Percentiles rank a stretch among this genome's conserved stretches.
Evolutionary conservation across 768 basidiomycete species (phyloP).

Genomic region (Suillus plorans): DNA sequence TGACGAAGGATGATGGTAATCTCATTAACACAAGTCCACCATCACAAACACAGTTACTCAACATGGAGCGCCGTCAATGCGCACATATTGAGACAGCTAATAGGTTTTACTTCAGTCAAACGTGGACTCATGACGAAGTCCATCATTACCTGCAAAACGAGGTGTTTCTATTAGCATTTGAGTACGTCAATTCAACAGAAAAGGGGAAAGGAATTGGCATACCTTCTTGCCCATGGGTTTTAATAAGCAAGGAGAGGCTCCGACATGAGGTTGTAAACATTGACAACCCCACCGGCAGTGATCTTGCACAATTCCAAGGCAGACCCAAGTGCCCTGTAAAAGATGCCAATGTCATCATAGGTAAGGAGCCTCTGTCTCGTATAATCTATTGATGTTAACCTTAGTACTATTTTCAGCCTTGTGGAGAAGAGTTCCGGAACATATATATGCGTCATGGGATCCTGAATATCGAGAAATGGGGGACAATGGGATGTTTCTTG

Average conservation of each 20-base stretch:
- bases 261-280: not conserved
- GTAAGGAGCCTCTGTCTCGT: not conserved
- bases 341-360: slow-evolving; percentile 3
- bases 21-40: not conserved
- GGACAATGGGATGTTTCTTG: not conserved
- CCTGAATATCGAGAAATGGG: not conserved
- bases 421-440: not conserved
- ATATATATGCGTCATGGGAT: slow-evolving; percentile 6
- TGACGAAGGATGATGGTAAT: not conserved
- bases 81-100: not conserved
- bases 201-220: slow-evolving; percentile 2
- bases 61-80: not conserved
- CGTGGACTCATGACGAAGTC: not conserved
- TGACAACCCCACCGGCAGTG: not conserved
- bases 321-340: not conserved
- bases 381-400: not conserved
- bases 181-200: not conserved
- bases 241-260: slow-evolving; percentile 8
- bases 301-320: slow-evolving; percentile 4
- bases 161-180: not conserved
- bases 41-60: not conserved
- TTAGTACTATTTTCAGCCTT: not conserved
- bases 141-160: not conserved
- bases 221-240: not conserved
- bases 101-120: not conserved